Base-by-base conservation (phyloP, 1,139 yeast species). In the Candida sojae region DNA sequence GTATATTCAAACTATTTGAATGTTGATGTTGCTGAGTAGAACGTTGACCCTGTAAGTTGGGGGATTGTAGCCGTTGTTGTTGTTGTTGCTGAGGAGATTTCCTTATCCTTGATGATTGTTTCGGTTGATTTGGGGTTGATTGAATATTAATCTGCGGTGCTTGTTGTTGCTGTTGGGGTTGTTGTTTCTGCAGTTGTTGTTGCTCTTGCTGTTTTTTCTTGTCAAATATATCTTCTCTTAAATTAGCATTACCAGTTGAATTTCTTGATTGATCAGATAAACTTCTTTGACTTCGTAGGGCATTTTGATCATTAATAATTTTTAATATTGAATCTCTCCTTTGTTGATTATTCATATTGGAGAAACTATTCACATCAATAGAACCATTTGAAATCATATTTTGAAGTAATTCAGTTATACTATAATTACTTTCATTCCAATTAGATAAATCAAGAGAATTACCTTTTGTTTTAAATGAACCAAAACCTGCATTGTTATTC, bases 141-240 rank as follows among this genome's bases (percentile, higher is more conserved):
- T 32, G 35, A 5, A 34, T 17, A 10, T 34, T 34, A 17, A 13
- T 10, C 8, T 17, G 36, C 2, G 43, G 49, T 54, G 33, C 11
- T 45, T 49, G 41, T 17, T 42, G 49, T 30, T 17, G 32, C 12
- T 25, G 43, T 39, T 48, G 42, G 23, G 26, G 41, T 21, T 30
- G 43, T 9, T 30, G 49, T 36, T 28, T 39, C 21, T 17, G 21
- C 21, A 17, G 51, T 51, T 53, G 36, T 47, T 49, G 42, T 13
- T 47, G 54, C 21, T 29, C 35, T 26, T 39, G 43, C 12, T 32
- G 37, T n/a, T 40, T 43, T 29, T 42, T 48, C 39, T 64, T 67
- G 17, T 67, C 72, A 54, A 74, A 75, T n/a, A 75, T 75, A 50
- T 75, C 80, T 54, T 75, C 79, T 45, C 75, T 57, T 43, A 75